phyloP scores from a whole-genome alignment of 2,329 filamentous ascomycete genomes.

The Claviceps africana region DNA sequence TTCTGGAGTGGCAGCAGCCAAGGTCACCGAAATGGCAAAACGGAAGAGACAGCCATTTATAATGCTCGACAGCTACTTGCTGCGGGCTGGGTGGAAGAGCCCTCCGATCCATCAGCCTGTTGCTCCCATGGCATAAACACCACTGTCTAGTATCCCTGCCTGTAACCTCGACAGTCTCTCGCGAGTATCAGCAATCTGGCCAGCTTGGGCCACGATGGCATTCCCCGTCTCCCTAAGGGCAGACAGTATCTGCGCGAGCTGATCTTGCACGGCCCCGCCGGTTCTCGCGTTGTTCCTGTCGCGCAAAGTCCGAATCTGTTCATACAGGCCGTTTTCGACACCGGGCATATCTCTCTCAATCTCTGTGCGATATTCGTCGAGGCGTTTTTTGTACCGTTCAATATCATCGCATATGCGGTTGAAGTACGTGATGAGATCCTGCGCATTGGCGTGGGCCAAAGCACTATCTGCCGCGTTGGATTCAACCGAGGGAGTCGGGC shows the following conservation, averaged over 20 bases:
- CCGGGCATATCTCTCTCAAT: constrained; percentile 34
- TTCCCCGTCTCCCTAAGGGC: constrained; percentile 26
- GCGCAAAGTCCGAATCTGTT: constrained; percentile 24
- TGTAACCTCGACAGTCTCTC: constrained; percentile 27
- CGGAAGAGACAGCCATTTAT: not conserved
- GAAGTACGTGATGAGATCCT: constrained; percentile 31
- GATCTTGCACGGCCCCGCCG: constrained; percentile 20
- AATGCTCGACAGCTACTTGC: not conserved
- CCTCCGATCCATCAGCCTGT: constrained; percentile 10
- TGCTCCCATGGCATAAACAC: constrained; percentile 21
- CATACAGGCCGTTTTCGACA: constrained; percentile 32
- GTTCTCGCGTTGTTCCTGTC: constrained; percentile 17
- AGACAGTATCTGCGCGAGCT: constrained; percentile 23
- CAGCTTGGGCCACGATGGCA: constrained; percentile 27
- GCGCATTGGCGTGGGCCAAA: constrained; percentile 23
- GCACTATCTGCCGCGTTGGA: constrained; percentile 19
- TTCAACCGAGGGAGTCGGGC: constrained; percentile 15
- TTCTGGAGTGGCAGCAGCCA: not conserved
- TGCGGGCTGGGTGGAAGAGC: not conserved
- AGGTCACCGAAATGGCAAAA: not conserved
- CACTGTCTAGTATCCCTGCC: constrained; percentile 25
- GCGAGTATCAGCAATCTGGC: constrained; percentile 28
- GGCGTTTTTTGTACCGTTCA: constrained; percentile 27
- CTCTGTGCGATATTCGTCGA: constrained; percentile 30
- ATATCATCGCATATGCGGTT: constrained; percentile 30